Base-by-base conservation (phyloP, 2,329 filamentous ascomycete species). In the Aureobasidium mangrovei region DNA sequence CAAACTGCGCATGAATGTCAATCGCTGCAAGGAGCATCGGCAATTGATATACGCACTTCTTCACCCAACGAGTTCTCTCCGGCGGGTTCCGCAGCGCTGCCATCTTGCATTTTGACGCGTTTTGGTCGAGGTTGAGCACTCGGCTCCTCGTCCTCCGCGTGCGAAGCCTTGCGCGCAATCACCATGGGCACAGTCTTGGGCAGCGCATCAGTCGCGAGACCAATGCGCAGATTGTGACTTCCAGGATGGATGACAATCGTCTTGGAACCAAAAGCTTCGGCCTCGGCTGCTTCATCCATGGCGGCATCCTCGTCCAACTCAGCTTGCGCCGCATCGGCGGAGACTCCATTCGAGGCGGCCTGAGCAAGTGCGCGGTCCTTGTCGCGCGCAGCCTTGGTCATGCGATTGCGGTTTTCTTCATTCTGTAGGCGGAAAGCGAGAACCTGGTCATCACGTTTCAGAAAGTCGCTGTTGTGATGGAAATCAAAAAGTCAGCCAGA, bases 381-480 rank as follows among this genome's bases (percentile, higher is more conserved):
- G 64, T 96, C 91, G 67, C 93, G 89, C 27, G 90, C 90, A 55
- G 79, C 85, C 69, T 91, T 88, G 35, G 93, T 84, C 69, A 95
- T 85, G 58, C 83, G 81, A 59, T 93, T 90, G 60, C 89, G 80
- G 48, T 83, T 85, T 62, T 91, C 89, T 69, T 98, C 93, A 70
- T 84, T 86, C 64, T 95, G 89, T 12, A 95, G 80, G 64, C 93
- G 84, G 54, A 91, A 82, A 9, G 91, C 89, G 33, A 98, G 82
- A 57, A 95, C 84, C 73, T 98, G 93, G 64, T 97, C 93, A 74
- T 98, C 93, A 65, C 91, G 86, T 75, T 98, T 98, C 73, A 98
- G 87, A 64, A 95, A 98, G 67, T 98, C 93, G 58, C 90, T 95
- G 62, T 32, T 53, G 43, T 26, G 8, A 32, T 32, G 9, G 55